Evolutionary conservation across 2,329 filamentous ascomycete species (phyloP), one percentile per base, ranked within the genome.

Genomic region (Verruconis gallopava): DNA sequence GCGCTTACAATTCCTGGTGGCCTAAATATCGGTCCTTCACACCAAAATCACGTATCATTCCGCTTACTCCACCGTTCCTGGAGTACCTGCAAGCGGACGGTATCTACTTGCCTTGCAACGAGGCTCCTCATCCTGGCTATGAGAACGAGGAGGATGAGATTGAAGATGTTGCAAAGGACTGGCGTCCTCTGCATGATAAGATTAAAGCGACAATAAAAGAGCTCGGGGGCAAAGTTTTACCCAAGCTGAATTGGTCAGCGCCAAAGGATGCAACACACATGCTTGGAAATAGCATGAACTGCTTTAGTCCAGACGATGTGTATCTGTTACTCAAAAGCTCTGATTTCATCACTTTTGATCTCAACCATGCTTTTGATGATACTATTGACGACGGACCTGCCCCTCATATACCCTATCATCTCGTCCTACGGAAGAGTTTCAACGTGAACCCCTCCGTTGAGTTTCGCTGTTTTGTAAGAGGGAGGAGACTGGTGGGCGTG

Each of bases 221-320:
- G 51, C 72, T 96, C 1, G 88, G 85, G 13, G 89, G 89, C 45
- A 77, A 79, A 46, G 88, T 94, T 5, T 79, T 82, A 2, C 91
- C 91, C 1, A 98, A 98, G 62, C 67, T 98, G 37, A 96, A 96
- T 65, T 98, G 91, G 91, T 95, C 88, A 4, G 80, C 86, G 3
- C 91, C 91, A 3, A 94, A 95, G 60, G 91, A 98, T 57, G 91
- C 91, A 5, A 85, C 83, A 17, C 95, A 86, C 81, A 95, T 98
- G 60, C 62, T 79, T 62, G 63, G 73, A 58, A 98, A 98, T 61
- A 93, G 84, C 37, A 81, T 95, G 64, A 85, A 93, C 60, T 98
- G 91, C 62, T 79, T 77, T 3, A 78, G 77, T 1, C 77, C 91
- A 2, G 93, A 91, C 57, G 91, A 98, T 54, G 76, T 98, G 35